A percentile compares a stretch with the other conserved stretches of the same genome.
Evolutionary conservation across 2,329 filamentous ascomycete species (phyloP).

Genomic region (Nigrospora osmanthi): DNA sequence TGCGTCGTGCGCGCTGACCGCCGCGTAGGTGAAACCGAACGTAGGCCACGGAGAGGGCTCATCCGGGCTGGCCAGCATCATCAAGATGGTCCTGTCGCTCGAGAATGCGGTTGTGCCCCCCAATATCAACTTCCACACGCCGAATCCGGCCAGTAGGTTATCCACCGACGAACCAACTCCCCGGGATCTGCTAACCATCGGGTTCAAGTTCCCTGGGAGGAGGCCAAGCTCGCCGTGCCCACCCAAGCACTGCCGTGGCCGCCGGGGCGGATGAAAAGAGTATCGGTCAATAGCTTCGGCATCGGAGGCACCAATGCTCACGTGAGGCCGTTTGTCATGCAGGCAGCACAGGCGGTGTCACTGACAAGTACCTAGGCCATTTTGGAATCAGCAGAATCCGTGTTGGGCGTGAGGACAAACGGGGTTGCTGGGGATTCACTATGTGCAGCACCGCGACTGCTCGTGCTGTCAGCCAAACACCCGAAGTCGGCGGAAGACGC

Average conservation of each 20-base stretch:
- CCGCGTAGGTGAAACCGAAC: conserved; percentile 9
- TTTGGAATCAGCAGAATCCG: neutral
- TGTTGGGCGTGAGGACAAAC: neutral
- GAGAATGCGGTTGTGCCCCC: conserved; percentile 16
- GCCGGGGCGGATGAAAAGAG: conserved; percentile 6
- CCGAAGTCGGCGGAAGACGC: neutral
- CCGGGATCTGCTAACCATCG: neutral
- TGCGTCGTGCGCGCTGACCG: too few relatives aligned
- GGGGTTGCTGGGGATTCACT: neutral
- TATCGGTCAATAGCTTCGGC: conserved; percentile 18
- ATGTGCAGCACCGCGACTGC: neutral
- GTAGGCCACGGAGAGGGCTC: conserved; percentile 19
- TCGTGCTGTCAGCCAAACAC: neutral
- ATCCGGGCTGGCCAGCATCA: conserved; percentile 14
- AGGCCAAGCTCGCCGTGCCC: neutral
- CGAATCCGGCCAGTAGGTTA: conserved; percentile 17
- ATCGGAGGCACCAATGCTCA: conserved; percentile 19
- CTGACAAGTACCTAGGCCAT: too few relatives aligned
- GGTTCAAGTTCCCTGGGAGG: neutral
- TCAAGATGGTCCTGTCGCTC: conserved; percentile 13
- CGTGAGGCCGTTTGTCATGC: conserved; percentile 11
- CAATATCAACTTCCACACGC: conserved; percentile 19
- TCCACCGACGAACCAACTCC: neutral
- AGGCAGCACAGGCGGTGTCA: too few relatives aligned
- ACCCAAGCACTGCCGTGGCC: conserved; percentile 9